These are phyloP conservation scores for Thinopyrum elongatum DNA, from an alignment of 176 grass and related monocot genomes.

Conservation along the genomic window DNA sequence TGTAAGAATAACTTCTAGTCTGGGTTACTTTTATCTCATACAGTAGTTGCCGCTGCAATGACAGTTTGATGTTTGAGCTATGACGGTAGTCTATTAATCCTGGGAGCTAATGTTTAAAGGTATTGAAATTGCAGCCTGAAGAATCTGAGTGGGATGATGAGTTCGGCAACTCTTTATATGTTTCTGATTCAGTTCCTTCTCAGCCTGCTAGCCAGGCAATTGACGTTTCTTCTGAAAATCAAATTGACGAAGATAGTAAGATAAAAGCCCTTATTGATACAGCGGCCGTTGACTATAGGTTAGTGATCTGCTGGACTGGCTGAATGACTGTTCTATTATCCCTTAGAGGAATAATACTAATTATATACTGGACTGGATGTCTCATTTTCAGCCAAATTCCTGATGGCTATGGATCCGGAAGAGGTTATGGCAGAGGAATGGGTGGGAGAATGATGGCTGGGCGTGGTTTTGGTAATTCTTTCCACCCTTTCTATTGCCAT, in stretches of 20 bases:
- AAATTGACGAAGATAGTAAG: slow-evolving; percentile 95
- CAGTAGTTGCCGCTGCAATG: neutral
- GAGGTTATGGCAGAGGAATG: slow-evolving; percentile 85
- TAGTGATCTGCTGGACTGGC: slow-evolving; percentile 25
- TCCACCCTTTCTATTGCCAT: slow-evolving; percentile 2
- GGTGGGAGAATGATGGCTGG: slow-evolving; percentile 82
- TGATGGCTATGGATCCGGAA: slow-evolving; percentile 75
- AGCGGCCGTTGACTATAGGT: slow-evolving; percentile 81
- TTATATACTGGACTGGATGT: slow-evolving; percentile 22
- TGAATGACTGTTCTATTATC: slow-evolving; percentile 4
- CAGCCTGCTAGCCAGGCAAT: slow-evolving; percentile 52
- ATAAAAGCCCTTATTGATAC: slow-evolving; percentile 92
- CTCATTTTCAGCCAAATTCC: slow-evolving; percentile 69
- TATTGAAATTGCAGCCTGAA: slow-evolving; percentile 72
- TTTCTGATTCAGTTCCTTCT: slow-evolving; percentile 55
- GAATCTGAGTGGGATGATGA: slow-evolving; percentile 99
- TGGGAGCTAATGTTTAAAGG: slow-evolving; percentile 34
- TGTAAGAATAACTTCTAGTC: slow-evolving; percentile 50
- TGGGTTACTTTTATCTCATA: neutral
- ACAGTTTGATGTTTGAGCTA: slow-evolving; percentile 25
- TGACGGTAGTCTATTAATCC: neutral
- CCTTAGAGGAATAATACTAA: neutral
- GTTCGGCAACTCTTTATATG: slow-evolving; percentile 89
- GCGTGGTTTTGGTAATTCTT: slow-evolving; percentile 87
- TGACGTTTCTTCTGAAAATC: slow-evolving; percentile 63